A percentile compares a stretch with the other conserved stretches of the same genome.
Conservation (phyloP, 768 basidiomycete species). For the Boletus bicolor region DNA sequence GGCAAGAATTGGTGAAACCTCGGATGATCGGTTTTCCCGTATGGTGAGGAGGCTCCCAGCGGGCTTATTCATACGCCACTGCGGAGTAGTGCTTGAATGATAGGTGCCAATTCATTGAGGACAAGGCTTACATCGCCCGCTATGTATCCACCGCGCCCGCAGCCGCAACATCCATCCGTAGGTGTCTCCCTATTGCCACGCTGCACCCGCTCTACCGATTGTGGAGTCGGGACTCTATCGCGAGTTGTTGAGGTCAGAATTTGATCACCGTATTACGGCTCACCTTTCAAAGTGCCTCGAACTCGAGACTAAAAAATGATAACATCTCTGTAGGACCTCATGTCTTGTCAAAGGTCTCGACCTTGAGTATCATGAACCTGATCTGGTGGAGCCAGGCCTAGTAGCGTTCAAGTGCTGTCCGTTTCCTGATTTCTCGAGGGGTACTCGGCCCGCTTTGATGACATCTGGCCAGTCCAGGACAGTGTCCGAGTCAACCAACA, state of each 20-base stretch:
- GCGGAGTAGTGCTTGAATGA: not conserved
- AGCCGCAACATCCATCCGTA: not conserved
- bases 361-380: conserved; percentile 1
- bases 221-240: not conserved
- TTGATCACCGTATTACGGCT: not conserved
- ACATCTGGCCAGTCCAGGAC: not conserved
- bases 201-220: not conserved
- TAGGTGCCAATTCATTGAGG: not conserved
- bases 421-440: conserved; percentile 6
- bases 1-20: conserved; percentile 13
- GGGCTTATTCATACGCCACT: conserved; percentile 11
- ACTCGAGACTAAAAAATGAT: not conserved
- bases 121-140: not conserved
- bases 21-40: conserved; percentile 16
- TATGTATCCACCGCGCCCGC: not conserved
- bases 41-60: conserved; percentile 4
- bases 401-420: not conserved
- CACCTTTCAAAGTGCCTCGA: not conserved
- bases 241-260: not conserved
- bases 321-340: not conserved
- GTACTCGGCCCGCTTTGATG: conserved; percentile 1
- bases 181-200: not conserved
- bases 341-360: not conserved
- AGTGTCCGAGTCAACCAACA: not conserved
- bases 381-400: not conserved